Base-by-base conservation (phyloP, 352 stramenopile genomes). In the Phytopythium montanum region DNA sequence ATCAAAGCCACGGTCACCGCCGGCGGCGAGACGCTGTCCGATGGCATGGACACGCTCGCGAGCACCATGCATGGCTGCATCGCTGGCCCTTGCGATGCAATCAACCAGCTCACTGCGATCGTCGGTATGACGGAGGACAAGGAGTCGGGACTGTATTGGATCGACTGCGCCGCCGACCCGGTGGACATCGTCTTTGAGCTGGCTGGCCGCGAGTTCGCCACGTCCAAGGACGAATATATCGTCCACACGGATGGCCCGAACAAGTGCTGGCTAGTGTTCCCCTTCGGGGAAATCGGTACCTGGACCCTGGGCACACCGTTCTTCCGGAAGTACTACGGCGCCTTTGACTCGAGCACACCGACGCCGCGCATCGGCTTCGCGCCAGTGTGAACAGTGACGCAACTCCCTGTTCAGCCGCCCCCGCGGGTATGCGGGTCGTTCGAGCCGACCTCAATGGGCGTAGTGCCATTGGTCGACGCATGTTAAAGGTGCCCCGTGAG, bases 41-140 rank as follows among this genome's bases (percentile, higher is more conserved):
- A 13, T 4, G 60, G 61, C 28, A 56, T 65, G 34, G 61, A 71
- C 52, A 85, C 78, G 36, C 97, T 98, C 73, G 74, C 98, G 29
- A 89, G 98, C 79, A 97, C 88, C 18, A 89, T 91, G 49, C 97
- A 91, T 12, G 93, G 76, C 36, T 74, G 98, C 28, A 85, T 98
- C 16, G 81, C 85, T 7, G 94, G 92, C 34, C 94, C 96, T 2
- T 86, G 73, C 36, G 61, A 71, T 19, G 76, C 89, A 23, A 76
- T 98, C 29, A 67, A 72, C 42, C 69, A 81, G 50, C 76, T 98
- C 33, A 90, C 90, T 14, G 23, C 12, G 21, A 45, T 68, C 18
- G n/a, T 69, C 3, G 66, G 96, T 38, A 92, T 90, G 39, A 92
- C 87, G n/a, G 88, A 90, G 66, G 48, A 77, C 19, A 88, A 94